Evolutionary conservation across 139 green algal species (phyloP), one percentile per base, ranked within the genome.

Genomic region (Coccomyxa sp.): DNA sequence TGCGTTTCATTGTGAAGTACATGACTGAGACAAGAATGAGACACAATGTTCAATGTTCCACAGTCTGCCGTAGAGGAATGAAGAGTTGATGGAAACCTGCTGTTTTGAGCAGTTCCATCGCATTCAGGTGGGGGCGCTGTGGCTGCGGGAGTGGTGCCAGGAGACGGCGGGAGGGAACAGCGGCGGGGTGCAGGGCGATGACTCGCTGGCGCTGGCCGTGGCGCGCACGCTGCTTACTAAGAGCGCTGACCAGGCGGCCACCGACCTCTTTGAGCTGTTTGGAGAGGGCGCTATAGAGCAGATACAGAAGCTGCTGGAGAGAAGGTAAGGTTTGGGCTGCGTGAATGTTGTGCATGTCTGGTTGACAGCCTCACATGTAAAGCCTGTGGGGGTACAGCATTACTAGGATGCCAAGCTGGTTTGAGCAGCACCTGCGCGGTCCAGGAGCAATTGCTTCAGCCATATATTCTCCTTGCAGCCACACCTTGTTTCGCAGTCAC

Each of bases 211-310:
- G 16, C 36, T 74, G 39, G 78, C 83, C 2, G 83, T 89, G 6
- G 76, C 75, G 12, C 74, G 69, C 34, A 72, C 89, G 73, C 73
- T 89, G 44, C 29, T 68, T 8, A 77, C 40, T 41, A 74, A 70
- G 8, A 77, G 37, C 7, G 55, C 36, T 29, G 90, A 94, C 36
- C 82, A 84, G 76, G 34, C 85, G 35, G 95, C 92, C 24, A 86
- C 89, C 0, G 87, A 96, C 81, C 84, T 98, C 39, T 90, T 94
- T 77, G 93, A 98, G 50, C 73, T 98, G 72, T 76, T 97, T 75
- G 93, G 94, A 0, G 89, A 94, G 16, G 70, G 55, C 34, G 87
- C 86, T 10, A 90, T 97, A 50, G 93, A 97, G n/a, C 35, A 82
- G 7, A 86, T 97, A 14, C 78, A 77, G 50, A 76, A 88, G 55